phyloP scores from a whole-genome alignment of 495 filamentous ascomycete genomes.

The Xylaria longipes region DNA sequence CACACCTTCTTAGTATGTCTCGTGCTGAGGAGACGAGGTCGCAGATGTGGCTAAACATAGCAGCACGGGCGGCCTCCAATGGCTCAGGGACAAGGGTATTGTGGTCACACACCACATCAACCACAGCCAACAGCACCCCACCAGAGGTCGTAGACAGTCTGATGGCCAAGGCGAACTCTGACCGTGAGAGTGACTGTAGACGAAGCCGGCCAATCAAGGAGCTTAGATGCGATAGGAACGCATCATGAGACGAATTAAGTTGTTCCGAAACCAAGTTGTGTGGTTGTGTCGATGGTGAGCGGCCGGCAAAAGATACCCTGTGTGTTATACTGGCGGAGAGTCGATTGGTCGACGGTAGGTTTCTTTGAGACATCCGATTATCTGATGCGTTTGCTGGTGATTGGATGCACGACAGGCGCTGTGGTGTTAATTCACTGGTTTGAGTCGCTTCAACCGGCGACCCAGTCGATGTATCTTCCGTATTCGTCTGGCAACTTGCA shows the following conservation, averaged over 20 bases:
- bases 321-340: slow-evolving; percentile 61
- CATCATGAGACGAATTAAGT: slow-evolving; percentile 79
- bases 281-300: slow-evolving; percentile 47
- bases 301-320: slow-evolving; percentile 58
- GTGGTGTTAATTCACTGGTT: slow-evolving; percentile 40
- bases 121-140: slow-evolving; percentile 73
- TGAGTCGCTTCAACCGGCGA: slow-evolving; percentile 42
- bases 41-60: slow-evolving; percentile 80
- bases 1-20: slow-evolving; percentile 71
- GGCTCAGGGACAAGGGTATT: slow-evolving; percentile 67
- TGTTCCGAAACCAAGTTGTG: slow-evolving; percentile 64
- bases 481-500: slow-evolving; percentile 47
- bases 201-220: slow-evolving; percentile 92
- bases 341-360: slow-evolving; percentile 42
- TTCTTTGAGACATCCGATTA: slow-evolving; percentile 47
- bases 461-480: slow-evolving; percentile 39
- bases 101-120: slow-evolving; percentile 84
- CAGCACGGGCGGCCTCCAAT: slow-evolving; percentile 71
- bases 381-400: slow-evolving; percentile 43
- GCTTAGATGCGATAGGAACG: slow-evolving; percentile 84
- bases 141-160: slow-evolving; percentile 84
- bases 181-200: slow-evolving; percentile 84
- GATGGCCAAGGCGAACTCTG: slow-evolving; percentile 72
- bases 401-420: slow-evolving; percentile 53
- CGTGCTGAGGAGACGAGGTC: slow-evolving; percentile 80